Base-by-base conservation (phyloP, 768 basidiomycete species). In the Lactarius evosmus region DNA sequence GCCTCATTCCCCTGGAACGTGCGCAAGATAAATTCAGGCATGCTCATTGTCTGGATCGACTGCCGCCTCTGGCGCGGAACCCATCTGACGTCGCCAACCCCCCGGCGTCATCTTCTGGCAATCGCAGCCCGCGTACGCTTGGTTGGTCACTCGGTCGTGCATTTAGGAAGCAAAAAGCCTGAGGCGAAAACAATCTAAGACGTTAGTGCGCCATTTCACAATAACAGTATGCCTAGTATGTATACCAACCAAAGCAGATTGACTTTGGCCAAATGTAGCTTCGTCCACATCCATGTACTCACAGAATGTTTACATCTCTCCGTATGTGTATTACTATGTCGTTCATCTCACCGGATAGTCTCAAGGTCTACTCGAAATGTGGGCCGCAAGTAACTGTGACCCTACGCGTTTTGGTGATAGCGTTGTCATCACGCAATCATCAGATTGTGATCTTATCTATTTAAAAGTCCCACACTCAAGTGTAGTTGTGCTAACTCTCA, bases 21-120 rank as follows among this genome's bases (percentile, higher is more conserved):
- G 64, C 64, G 11, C 32, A 34, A 44, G 54, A 65, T 33, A 65
- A 65, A 52, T 65, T 65, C 32, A 65, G 51, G 32, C 55, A 65
- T 61, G 64, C 64, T 6, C 64, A 65, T 34, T 65, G 64, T 44
- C 54, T 65, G 49, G 64, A 65, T 14, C 58, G 29, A 38, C 34
- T 64, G 32, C 58, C 63, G 25, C 22, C 27, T 46, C 34, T 19
- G 29, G 17, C 30, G 2, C 51, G 6, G 19, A 32, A 32, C 51
- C 51, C 16, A 17, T 29, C 27, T 17, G 34, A 50, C 55, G 8
- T 29, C 19, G n/a, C 44, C n/a, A 36, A 46, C 25, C 8, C 57
- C 17, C 29, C 62, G 4, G 27, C 57, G 3, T 27, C 52, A 36
- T n/a, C 62, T 16, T 8, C 33, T 16, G 58, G 41, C 0, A 46